Evolutionary conservation across 495 filamentous ascomycete genomes (phyloP), one percentile per base, ranked within the genome.

Genomic region (Ascodesmis nigricans): DNA sequence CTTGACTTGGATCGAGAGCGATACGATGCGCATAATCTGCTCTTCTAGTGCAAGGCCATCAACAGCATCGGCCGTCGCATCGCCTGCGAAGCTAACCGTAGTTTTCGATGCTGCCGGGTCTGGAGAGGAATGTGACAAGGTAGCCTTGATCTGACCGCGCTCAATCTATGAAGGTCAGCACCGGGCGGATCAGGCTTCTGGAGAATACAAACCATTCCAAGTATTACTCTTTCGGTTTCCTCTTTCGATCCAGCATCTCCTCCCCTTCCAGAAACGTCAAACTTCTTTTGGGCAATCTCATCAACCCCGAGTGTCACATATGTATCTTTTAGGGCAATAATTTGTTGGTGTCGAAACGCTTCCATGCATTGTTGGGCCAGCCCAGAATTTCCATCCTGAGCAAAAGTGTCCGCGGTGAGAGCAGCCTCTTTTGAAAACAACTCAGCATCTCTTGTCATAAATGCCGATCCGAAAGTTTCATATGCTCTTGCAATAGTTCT

Each of bases 401-500:
- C 39, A 21, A 52, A 52, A 29, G 44, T 37, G 20, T 52, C 43
- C 19, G 35, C 27, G 29, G 43, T 25, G 14, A 39, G 35, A 3
- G 45, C 38, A 44, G 42, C 39, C 33, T 52, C 47, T 36, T 44
- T 37, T 15, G 44, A 44, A 21, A 52, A 43, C 16, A 33, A n/a
- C n/a, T 40, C 44, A 1, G 64, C 56, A 31, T 72, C 62, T 9
- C 64, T 59, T 24, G 60, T 52, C 44, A 70, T 64, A 44, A 91
- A 95, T 4, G 70, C 60, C 4, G 64, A 59, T 3, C 69, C 76
- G 21, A 92, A 53, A 17, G 61, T 55, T 4, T 72, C 56, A 50
- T 95, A 92, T 10, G 77, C 66, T 43, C 68, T 79, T 22, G 67
- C 63, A 13, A 78, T 42, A 3, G 58, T 54, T 29, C 61, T 62